Evolutionary conservation across 78 protist genomes (phyloP), one percentile per base, ranked within the genome.

Genomic region (Paratrimastix pyriformis): DNA sequence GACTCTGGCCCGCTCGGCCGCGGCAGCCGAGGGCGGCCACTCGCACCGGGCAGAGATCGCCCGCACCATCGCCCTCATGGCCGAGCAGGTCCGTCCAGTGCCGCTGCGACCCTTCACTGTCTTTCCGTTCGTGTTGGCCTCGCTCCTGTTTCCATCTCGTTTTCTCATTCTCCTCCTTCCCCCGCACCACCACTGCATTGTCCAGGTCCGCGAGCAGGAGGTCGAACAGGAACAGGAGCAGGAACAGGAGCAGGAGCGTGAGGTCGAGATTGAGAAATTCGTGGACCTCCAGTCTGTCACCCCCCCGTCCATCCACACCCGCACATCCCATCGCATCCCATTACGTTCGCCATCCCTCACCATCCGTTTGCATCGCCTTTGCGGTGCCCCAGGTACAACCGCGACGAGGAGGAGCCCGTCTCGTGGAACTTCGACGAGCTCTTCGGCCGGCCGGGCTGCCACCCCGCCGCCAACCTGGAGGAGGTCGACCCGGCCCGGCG

Each of bases 191-290:
- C 68, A 6, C 74, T 38, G 13, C 30, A 4, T 30, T 1, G 64
- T 57, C 5, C 64, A 26, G 46, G 81, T 65, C 40, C 32, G 32
- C n/a, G 74, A 76, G 72, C 71, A 76, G 46, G 81, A 76, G 69
- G 54, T 38, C 1, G 81, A 37, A 65, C 38, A 64, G 52, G 60
- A 60, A 37, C 66, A n/a, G n/a, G n/a, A n/a, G n/a, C n/a, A n/a
- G n/a, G n/a, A n/a, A n/a, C n/a, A n/a, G n/a, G n/a, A n/a, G 50
- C 57, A 6, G 60, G 80, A 75, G 62, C 37, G 40, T 7, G 80
- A 75, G 72, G 40, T 75, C 42, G 80, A 75, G 55, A 50, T 75
- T 54, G 80, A 75, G 65, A 57, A 57, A 55, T 72, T 50, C 55
- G 66, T 75, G 32, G 79, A 75, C 57, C 46, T 64, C 32, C 62